Evolutionary conservation across 345 rosid genomes (phyloP).

Genomic region (Orychophragmus violaceus): DNA sequence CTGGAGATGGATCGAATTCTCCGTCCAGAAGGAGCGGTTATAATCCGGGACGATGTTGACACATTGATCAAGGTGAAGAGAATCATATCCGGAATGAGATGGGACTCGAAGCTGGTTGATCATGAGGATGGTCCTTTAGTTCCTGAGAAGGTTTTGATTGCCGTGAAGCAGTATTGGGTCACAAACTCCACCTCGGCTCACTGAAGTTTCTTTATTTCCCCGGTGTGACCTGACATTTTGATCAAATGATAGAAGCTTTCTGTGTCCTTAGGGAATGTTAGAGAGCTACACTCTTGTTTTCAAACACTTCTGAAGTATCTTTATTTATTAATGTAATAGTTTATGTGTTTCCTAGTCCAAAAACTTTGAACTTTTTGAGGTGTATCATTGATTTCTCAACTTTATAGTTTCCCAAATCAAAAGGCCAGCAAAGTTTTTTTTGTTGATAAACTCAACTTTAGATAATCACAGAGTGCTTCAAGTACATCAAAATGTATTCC

Average conservation of each 20-base stretch:
- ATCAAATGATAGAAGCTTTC: slow-evolving; percentile 18
- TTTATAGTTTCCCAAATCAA: background rate
- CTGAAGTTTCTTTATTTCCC: slow-evolving; percentile 20
- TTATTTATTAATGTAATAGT: slow-evolving; percentile 21
- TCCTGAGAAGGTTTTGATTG: slow-evolving; percentile 78
- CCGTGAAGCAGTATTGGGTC: slow-evolving; percentile 98
- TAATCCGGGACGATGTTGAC: slow-evolving; percentile 84
- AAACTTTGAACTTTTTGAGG: slow-evolving; percentile 7
- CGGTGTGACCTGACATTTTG: slow-evolving; percentile 26
- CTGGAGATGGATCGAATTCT: slow-evolving; percentile 96
- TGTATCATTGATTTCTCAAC: slow-evolving; percentile 21
- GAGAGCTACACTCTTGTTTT: slow-evolving; percentile 14
- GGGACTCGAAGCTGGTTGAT: slow-evolving; percentile 96
- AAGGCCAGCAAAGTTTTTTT: background rate
- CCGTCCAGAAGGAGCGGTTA: slow-evolving; percentile 96
- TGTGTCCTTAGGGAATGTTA: slow-evolving; percentile 23
- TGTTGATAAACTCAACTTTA: background rate
- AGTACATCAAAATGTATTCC: background rate
- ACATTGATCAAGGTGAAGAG: slow-evolving; percentile 72
- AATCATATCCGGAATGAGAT: slow-evolving; percentile 73
- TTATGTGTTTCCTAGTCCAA: slow-evolving; percentile 13
- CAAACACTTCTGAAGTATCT: background rate
- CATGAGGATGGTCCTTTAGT: slow-evolving; percentile 98
- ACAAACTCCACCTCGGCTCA: slow-evolving; percentile 59
- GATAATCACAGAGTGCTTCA: no score